These are phyloP conservation scores for Pterulicium gracile DNA, from an alignment of 1,284 basidiomycete genomes.

Conservation along the genomic window DNA sequence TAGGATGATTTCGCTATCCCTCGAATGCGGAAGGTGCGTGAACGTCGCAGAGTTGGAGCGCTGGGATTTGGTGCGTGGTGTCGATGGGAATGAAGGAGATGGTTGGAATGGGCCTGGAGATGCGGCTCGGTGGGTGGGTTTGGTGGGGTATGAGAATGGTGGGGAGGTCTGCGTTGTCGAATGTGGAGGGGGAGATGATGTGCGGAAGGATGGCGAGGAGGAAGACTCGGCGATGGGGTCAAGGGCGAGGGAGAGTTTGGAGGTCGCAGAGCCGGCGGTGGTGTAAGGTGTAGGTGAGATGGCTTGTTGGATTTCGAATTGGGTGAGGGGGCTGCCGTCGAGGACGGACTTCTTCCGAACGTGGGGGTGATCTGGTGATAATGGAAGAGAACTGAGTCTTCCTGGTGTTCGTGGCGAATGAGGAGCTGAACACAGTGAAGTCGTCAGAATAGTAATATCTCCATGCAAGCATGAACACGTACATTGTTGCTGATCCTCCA, in stretches of 20 bases:
- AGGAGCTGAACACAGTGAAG: slow-evolving; percentile 3
- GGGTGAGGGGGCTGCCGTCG: slow-evolving; percentile 30
- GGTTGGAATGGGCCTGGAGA: too few relatives aligned
- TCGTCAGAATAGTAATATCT: background rate
- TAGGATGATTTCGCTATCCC: slow-evolving; percentile 62
- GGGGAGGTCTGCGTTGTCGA: slow-evolving; percentile 5
- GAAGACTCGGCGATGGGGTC: slow-evolving; percentile 57
- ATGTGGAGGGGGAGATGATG: slow-evolving; percentile 13
- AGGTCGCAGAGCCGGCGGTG: slow-evolving; percentile 23
- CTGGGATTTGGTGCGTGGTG: slow-evolving; percentile 21
- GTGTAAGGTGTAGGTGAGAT: slow-evolving; percentile 12
- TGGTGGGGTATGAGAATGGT: slow-evolving; percentile 14
- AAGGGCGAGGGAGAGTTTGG: slow-evolving; percentile 53
- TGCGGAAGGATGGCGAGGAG: slow-evolving; percentile 21
- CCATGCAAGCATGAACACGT: background rate
- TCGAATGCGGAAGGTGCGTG: slow-evolving; percentile 17
- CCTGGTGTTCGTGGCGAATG: slow-evolving; percentile 30
- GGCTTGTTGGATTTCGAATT: background rate
- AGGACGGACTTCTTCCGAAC: slow-evolving; percentile 63
- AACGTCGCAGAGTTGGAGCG: slow-evolving; percentile 29
- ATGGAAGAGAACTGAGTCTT: slow-evolving; percentile 38
- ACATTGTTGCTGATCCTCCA: slow-evolving; percentile 8
- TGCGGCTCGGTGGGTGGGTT: slow-evolving; percentile 5
- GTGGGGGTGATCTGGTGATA: slow-evolving; percentile 60
- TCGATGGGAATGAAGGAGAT: background rate